phyloP scores from a whole-genome alignment of 169 alveolate species.

The Plasmodium fragile region DNA sequence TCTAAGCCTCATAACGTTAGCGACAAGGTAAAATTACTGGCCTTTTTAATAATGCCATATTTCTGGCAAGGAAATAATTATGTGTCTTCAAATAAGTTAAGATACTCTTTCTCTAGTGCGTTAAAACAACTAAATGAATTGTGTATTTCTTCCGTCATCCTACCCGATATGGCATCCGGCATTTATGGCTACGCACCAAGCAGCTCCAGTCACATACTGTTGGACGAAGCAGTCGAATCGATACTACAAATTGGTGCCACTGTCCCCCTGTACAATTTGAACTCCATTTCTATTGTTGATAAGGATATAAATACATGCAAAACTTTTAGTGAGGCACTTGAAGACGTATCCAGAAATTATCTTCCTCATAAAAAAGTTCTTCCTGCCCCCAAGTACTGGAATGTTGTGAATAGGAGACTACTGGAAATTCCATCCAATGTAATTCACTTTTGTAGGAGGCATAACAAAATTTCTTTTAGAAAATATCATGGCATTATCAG shows the following conservation, averaged over 20 bases:
- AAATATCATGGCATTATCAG: slow-evolving; percentile 78
- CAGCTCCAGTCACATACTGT: slow-evolving; percentile 27
- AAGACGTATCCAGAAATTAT: slow-evolving; percentile 67
- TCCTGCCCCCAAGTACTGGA: slow-evolving; percentile 76
- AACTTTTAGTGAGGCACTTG: slow-evolving; percentile 61
- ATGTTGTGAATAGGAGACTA: slow-evolving; percentile 47
- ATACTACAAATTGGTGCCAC: slow-evolving; percentile 47
- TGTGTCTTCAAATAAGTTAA: slow-evolving; percentile 65
- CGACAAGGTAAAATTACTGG: slow-evolving; percentile 62
- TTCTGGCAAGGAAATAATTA: slow-evolving; percentile 76
- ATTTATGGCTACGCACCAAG: slow-evolving; percentile 63
- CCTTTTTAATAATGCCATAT: slow-evolving; percentile 77
- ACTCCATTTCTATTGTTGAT: slow-evolving; percentile 62
- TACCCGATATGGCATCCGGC: slow-evolving; percentile 71
- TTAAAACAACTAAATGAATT: slow-evolving; percentile 68
- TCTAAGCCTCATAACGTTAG: slow-evolving; percentile 68
- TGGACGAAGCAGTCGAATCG: slow-evolving; percentile 53
- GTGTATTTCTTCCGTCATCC: slow-evolving; percentile 61
- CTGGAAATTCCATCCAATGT: slow-evolving; percentile 75
- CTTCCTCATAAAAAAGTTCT: slow-evolving; percentile 60
- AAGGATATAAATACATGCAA: slow-evolving; percentile 64
- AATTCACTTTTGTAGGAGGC: slow-evolving; percentile 55
- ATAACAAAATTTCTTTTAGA: slow-evolving; percentile 70
- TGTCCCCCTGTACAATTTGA: slow-evolving; percentile 61
- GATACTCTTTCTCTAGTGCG: slow-evolving; percentile 65